Conservation (phyloP, 441 rosid species). For the Croton laevigatus region DNA sequence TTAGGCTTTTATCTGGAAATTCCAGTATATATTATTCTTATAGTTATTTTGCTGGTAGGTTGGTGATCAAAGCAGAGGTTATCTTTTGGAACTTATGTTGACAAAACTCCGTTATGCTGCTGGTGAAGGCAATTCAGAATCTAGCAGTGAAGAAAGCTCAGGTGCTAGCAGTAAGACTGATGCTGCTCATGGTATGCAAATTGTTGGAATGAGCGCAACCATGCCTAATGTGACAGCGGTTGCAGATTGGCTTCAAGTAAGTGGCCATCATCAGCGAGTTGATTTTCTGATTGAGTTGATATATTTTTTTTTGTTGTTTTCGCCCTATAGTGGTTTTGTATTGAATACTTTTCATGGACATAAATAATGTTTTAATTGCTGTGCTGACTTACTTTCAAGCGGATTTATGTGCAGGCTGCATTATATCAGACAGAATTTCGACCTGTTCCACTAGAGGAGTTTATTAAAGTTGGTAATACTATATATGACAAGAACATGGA, state of each 20-base stretch:
- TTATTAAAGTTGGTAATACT: slow-evolving; percentile 82
- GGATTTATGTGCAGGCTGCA: slow-evolving; percentile 67
- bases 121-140: slow-evolving; percentile 86
- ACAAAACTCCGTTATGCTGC: slow-evolving; percentile 98
- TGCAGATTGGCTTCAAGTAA: slow-evolving; percentile 99
- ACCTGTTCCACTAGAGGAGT: slow-evolving; percentile 95
- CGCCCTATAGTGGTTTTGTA: neutral
- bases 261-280: slow-evolving; percentile 23
- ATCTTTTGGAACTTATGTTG: slow-evolving; percentile 94
- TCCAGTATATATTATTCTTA: slow-evolving; percentile 14
- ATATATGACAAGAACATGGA: slow-evolving; percentile 86
- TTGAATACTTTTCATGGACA: neutral
- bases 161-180: slow-evolving; percentile 81
- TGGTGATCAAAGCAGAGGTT: slow-evolving; percentile 96
- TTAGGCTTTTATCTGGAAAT: neutral
- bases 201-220: slow-evolving; percentile 99
- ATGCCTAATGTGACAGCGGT: slow-evolving; percentile 99
- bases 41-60: slow-evolving; percentile 54
- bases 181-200: slow-evolving; percentile 83
- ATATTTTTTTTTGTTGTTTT: neutral
- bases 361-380: neutral
- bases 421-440: slow-evolving; percentile 91
- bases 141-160: slow-evolving; percentile 86
- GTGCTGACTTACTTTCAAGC: slow-evolving; percentile 8
- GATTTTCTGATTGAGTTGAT: neutral